Percentiles rank a stretch among this genome's conserved stretches.
Evolutionary conservation across 2,329 filamentous ascomycete species (phyloP).

Genomic region (Fusarium begoniae): DNA sequence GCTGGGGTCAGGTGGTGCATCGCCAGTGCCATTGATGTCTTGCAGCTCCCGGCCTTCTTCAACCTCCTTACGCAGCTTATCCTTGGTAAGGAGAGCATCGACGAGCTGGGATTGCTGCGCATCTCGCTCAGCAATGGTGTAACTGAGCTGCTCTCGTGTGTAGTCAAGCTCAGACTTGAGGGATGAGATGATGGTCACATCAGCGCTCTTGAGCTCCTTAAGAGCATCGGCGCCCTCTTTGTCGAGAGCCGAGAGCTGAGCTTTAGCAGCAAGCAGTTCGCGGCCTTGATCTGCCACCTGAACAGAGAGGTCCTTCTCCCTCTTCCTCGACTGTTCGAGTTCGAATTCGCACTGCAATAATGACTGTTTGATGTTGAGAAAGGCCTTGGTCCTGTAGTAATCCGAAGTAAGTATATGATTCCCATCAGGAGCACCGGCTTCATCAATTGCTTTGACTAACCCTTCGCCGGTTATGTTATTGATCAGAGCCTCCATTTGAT

Average conservation of each 20-base stretch:
- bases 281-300: slow-evolving; percentile 64
- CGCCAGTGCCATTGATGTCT: slow-evolving; percentile 49
- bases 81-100: slow-evolving; percentile 67
- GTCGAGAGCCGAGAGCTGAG: slow-evolving; percentile 64
- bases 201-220: slow-evolving; percentile 66
- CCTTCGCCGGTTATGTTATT: slow-evolving; percentile 62
- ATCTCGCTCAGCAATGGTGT: slow-evolving; percentile 62
- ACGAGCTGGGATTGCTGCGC: slow-evolving; percentile 68
- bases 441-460: slow-evolving; percentile 59
- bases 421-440: slow-evolving; percentile 31
- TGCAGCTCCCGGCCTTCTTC: slow-evolving; percentile 57
- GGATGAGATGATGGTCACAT: slow-evolving; percentile 66
- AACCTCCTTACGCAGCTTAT: slow-evolving; percentile 65
- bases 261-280: slow-evolving; percentile 61
- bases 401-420: slow-evolving; percentile 55
- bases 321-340: slow-evolving; percentile 56
- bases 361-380: slow-evolving; percentile 61
- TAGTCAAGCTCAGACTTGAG: slow-evolving; percentile 66
- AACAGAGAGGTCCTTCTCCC: slow-evolving; percentile 55
- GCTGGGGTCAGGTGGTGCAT: slow-evolving; percentile 47
- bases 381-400: slow-evolving; percentile 62
- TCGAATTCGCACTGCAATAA: slow-evolving; percentile 57
- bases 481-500: slow-evolving; percentile 65
- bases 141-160: slow-evolving; percentile 61
- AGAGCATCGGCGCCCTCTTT: slow-evolving; percentile 65